phyloP scores from a whole-genome alignment of 2,329 filamentous ascomycete species.

The Didymella keratinophila region DNA sequence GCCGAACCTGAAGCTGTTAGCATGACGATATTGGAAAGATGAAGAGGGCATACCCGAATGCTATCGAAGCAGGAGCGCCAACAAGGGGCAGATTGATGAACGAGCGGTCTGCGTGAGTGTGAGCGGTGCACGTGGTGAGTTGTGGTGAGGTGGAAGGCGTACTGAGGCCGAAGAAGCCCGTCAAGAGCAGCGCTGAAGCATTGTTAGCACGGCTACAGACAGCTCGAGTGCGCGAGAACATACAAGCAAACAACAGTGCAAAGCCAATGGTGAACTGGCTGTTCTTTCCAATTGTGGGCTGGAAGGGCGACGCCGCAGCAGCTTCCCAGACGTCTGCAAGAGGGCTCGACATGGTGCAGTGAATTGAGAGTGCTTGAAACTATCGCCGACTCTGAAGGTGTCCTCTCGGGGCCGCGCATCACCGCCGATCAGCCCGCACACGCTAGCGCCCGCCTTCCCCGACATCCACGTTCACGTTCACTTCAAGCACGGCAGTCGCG shows the following conservation, averaged over 20 bases:
- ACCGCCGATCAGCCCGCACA: too few species aligned
- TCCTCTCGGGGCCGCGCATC: slow-evolving; percentile 31
- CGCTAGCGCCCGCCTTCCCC: slow-evolving; percentile 30
- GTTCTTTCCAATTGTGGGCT: slow-evolving; percentile 79
- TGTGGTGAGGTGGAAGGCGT: slow-evolving; percentile 40
- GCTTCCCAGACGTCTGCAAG: slow-evolving; percentile 88
- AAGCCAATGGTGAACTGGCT: slow-evolving; percentile 86
- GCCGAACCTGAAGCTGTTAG: slow-evolving; percentile 71
- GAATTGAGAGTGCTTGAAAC: slow-evolving; percentile 17
- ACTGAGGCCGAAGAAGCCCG: slow-evolving; percentile 88
- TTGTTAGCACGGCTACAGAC: slow-evolving; percentile 34
- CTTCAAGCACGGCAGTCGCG: slow-evolving; percentile 18
- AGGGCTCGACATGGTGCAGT: slow-evolving; percentile 58
- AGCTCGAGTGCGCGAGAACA: slow-evolving; percentile 20
- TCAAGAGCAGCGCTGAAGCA: slow-evolving; percentile 67
- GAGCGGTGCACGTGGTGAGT: slow-evolving; percentile 17
- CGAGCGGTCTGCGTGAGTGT: slow-evolving; percentile 83
- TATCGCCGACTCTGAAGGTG: slow-evolving; percentile 30
- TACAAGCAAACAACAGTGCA: slow-evolving; percentile 73
- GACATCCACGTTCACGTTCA: slow-evolving; percentile 18
- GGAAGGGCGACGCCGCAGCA: slow-evolving; percentile 85
- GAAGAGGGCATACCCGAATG: slow-evolving; percentile 77
- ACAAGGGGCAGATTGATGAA: slow-evolving; percentile 77
- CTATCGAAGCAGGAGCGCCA: slow-evolving; percentile 85
- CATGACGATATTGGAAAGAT: not conserved